Percentiles rank a stretch among this genome's conserved stretches.
phyloP scores from a whole-genome alignment of 768 basidiomycete genomes.

The Lactarius vividus region DNA sequence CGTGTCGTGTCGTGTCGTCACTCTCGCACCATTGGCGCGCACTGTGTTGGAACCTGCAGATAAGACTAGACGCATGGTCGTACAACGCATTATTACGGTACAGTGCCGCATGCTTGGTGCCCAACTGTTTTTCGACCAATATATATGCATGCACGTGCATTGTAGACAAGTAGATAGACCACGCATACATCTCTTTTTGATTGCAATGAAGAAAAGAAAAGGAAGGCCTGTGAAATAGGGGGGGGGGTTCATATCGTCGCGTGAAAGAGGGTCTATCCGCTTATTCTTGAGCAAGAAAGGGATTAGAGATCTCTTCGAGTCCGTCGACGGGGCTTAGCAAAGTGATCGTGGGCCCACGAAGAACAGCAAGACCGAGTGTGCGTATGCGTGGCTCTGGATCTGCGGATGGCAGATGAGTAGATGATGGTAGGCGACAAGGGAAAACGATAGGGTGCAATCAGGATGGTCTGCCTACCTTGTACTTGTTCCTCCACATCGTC shows the following conservation, averaged over 20 bases:
- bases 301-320: conserved; percentile 90
- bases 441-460: conserved; percentile 7
- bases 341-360: conserved; percentile 92
- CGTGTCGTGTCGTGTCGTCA: neutral
- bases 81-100: conserved; percentile 1
- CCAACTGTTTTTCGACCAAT: neutral
- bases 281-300: conserved; percentile 72
- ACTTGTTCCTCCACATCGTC: conserved; percentile 91
- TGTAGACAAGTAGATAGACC: conserved; percentile 16
- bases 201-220: conserved; percentile 6
- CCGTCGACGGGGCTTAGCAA: conserved; percentile 94
- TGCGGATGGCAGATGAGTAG: conserved; percentile 30
- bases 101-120: neutral
- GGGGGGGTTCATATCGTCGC: neutral
- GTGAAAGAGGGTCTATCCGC: neutral
- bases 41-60: neutral
- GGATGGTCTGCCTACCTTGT: conserved; percentile 45
- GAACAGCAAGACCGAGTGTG: conserved; percentile 78
- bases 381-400: conserved; percentile 65
- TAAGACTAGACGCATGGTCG: conserved; percentile 1
- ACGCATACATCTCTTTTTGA: conserved; percentile 3
- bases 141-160: conserved; percentile 10
- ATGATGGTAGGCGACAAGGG: conserved; percentile 1
- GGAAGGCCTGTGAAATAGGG: neutral
- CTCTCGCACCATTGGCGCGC: neutral